Evolutionary conservation across 495 filamentous ascomycete genomes (phyloP).

Genomic region (Trichoderma virens): DNA sequence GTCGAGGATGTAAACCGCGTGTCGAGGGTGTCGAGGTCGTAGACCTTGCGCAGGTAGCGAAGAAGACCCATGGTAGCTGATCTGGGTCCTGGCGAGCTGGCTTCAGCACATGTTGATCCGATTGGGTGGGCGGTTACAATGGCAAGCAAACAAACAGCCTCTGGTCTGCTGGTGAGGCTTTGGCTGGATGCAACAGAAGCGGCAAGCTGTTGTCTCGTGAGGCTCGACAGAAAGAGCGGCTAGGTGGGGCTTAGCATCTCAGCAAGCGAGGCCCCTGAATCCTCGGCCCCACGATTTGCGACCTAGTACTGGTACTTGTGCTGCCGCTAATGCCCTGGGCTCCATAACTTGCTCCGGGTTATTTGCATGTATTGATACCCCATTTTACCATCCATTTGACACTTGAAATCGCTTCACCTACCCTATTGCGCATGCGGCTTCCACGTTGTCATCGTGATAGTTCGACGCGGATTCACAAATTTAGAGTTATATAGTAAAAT

Average conservation of each 20-base stretch:
- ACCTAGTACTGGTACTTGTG: not conserved
- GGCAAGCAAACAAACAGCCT: not conserved
- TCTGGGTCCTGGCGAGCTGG: not conserved
- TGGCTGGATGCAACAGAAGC: too few relatives aligned
- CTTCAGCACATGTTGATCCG: conserved; percentile 9
- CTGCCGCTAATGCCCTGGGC: not conserved
- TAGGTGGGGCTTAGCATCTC: not conserved
- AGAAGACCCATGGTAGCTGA: conserved; percentile 26
- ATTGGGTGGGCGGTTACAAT: not conserved
- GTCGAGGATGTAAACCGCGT: conserved; percentile 77
- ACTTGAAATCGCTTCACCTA: not conserved
- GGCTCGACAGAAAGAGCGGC: not conserved
- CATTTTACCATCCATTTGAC: too few relatives aligned
- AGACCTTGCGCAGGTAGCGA: conserved; percentile 49
- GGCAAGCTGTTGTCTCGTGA: conserved; percentile 1
- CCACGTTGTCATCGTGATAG: not conserved
- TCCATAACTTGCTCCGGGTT: not conserved
- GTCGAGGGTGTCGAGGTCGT: conserved; percentile 84
- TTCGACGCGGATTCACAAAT: not conserved
- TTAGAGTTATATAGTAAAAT: too few relatives aligned
- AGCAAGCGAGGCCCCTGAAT: conserved; percentile 1
- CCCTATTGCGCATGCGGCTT: not conserved
- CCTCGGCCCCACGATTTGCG: conserved; percentile 4
- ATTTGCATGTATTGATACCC: not conserved
- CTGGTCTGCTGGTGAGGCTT: not conserved